A percentile compares a stretch with the other conserved stretches of the same genome.
Evolutionary conservation across 345 rosid species (phyloP).

Genomic region (Eucalyptus melliodora): DNA sequence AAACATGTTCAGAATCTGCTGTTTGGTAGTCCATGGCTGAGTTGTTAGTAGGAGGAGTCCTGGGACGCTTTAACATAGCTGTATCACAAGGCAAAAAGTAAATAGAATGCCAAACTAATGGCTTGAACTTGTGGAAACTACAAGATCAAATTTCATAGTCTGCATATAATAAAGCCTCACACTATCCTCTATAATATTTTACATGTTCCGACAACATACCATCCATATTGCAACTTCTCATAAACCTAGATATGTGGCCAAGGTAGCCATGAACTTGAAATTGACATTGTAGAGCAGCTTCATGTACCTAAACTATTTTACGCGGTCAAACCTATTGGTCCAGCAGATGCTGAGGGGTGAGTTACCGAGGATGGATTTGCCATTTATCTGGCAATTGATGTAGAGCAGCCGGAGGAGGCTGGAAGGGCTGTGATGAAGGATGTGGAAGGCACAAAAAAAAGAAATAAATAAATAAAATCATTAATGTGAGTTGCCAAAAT

Average conservation of each 20-base stretch:
- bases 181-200: neutral
- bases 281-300: neutral
- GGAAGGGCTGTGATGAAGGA: constrained; percentile 48
- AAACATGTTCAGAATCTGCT: constrained; percentile 17
- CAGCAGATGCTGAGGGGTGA: constrained; percentile 61
- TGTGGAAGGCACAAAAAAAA: neutral
- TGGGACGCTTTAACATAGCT: constrained; percentile 1
- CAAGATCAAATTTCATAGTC: neutral
- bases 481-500: neutral
- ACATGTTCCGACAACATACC: neutral
- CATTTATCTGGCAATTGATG: constrained; percentile 68
- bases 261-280: neutral
- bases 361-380: constrained; percentile 52
- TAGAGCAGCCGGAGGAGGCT: constrained; percentile 49
- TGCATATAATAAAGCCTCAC: neutral
- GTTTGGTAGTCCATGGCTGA: constrained; percentile 10
- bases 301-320: constrained; percentile 48
- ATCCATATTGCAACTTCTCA: neutral
- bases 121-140: neutral
- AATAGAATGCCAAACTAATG: neutral
- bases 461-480: neutral
- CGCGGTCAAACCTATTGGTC: constrained; percentile 42
- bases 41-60: constrained; percentile 11
- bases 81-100: neutral
- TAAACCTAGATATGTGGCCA: neutral